These are phyloP conservation scores for Rhynchospora pubera DNA, from an alignment of 176 grass and related monocot genomes.

Conservation along the genomic window DNA sequence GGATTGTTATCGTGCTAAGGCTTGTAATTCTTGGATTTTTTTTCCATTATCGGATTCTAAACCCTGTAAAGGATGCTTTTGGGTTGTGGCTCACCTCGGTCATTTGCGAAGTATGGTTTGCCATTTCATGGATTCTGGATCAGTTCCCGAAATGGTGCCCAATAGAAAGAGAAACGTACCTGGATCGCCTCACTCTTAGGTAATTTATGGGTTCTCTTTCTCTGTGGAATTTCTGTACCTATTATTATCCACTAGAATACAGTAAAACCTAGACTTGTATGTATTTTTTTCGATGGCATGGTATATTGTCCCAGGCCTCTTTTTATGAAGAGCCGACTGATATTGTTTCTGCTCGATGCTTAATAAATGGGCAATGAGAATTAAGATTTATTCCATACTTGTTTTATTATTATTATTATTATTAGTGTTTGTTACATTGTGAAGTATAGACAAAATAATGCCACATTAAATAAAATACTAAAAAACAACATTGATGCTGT, in stretches of 20 bases:
- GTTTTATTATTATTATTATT: neutral
- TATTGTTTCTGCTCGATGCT: neutral
- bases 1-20: conserved; percentile 43
- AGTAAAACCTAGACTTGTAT: neutral
- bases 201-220: neutral
- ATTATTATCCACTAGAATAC: neutral
- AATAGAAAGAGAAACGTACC: conserved; percentile 61
- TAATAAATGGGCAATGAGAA: neutral
- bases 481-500: neutral
- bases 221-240: neutral
- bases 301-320: neutral
- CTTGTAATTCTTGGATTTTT: conserved; percentile 50
- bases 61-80: conserved; percentile 60
- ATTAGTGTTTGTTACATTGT: neutral
- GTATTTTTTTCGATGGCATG: neutral
- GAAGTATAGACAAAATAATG: neutral
- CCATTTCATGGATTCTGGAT: conserved; percentile 46
- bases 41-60: conserved; percentile 61
- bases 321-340: neutral
- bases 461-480: neutral
- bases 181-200: conserved; percentile 69
- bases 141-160: conserved; percentile 50
- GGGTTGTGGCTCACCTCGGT: conserved; percentile 59
- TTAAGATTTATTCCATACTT: neutral
- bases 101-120: conserved; percentile 54